Evolutionary conservation across 768 basidiomycete genomes (phyloP).

Genomic region (Mycena metata): DNA sequence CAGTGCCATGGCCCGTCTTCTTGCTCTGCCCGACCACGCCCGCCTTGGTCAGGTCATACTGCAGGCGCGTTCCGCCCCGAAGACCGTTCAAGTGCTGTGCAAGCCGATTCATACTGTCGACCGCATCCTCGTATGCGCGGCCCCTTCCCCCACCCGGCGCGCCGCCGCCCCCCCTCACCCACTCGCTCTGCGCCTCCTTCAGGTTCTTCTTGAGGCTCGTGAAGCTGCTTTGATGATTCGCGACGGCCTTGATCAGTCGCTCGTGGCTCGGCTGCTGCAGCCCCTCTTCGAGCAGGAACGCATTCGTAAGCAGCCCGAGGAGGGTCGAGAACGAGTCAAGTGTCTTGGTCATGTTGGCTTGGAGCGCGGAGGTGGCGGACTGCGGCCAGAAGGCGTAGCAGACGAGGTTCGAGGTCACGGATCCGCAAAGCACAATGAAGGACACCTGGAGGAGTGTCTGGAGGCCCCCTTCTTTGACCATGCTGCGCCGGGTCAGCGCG

Average conservation of each 20-base stretch:
- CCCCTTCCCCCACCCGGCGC: slow-evolving; percentile 41
- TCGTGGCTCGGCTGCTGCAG: slow-evolving; percentile 68
- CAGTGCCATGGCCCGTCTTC: slow-evolving; percentile 41
- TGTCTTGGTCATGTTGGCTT: slow-evolving; percentile 86
- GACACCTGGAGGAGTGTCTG: slow-evolving; percentile 80
- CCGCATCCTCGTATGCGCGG: slow-evolving; percentile 86
- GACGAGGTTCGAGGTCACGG: slow-evolving; percentile 82
- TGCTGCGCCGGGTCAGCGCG: slow-evolving; percentile 52
- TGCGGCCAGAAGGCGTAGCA: slow-evolving; percentile 90
- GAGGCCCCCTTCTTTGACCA: slow-evolving; percentile 92
- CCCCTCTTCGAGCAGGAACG: slow-evolving; percentile 86
- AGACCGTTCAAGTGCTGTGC: slow-evolving; percentile 96
- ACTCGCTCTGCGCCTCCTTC: slow-evolving; percentile 90
- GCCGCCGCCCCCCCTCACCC: slow-evolving; percentile 56
- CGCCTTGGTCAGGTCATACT: slow-evolving; percentile 84
- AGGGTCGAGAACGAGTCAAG: slow-evolving; percentile 92
- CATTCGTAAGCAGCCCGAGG: slow-evolving; percentile 82
- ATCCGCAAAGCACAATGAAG: slow-evolving; percentile 83
- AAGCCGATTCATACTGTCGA: slow-evolving; percentile 87
- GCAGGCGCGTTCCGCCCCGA: slow-evolving; percentile 84
- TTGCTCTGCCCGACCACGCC: slow-evolving; percentile 47
- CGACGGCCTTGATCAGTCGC: slow-evolving; percentile 83
- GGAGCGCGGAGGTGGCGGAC: slow-evolving; percentile 86
- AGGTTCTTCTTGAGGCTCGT: slow-evolving; percentile 90
- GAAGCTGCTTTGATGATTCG: slow-evolving; percentile 90